Evolutionary conservation across 352 stramenopile species (phyloP).

Genomic region (Thraustochytrium striatum): DNA sequence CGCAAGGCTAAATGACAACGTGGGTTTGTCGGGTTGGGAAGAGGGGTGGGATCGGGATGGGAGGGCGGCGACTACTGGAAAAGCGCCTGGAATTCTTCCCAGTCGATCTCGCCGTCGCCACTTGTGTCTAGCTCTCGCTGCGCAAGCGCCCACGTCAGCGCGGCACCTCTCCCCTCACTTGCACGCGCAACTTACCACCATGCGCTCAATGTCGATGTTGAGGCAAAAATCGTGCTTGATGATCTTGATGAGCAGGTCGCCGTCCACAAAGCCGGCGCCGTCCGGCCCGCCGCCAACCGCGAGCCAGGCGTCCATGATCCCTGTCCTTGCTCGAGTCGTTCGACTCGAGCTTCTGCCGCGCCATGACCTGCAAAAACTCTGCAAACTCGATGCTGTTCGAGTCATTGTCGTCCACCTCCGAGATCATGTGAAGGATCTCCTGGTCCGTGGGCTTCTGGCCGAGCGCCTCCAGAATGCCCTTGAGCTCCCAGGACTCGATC

Average conservation of each 20-base stretch:
- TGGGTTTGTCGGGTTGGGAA: no score
- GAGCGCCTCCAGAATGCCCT: slow-evolving; percentile 90
- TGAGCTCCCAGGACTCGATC: slow-evolving; percentile 93
- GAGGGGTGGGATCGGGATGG: no score
- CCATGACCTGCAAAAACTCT: slow-evolving; percentile 94
- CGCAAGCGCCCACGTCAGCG: no score
- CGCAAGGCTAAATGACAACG: no score
- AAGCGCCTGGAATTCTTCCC: slow-evolving; percentile 22
- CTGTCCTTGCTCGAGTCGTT: slow-evolving; percentile 72
- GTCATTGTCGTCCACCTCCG: slow-evolving; percentile 79
- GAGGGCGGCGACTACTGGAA: no score
- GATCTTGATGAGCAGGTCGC: slow-evolving; percentile 71
- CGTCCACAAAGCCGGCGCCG: slow-evolving; percentile 41
- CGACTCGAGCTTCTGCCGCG: slow-evolving; percentile 87
- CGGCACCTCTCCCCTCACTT: no score
- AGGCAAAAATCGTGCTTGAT: slow-evolving; percentile 88
- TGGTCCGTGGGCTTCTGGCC: slow-evolving; percentile 93
- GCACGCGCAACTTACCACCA: slow-evolving; percentile 90
- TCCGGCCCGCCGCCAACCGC: slow-evolving; percentile 65
- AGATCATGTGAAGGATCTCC: slow-evolving; percentile 95
- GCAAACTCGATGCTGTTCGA: slow-evolving; percentile 87
- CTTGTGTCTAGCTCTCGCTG: slow-evolving; percentile 17
- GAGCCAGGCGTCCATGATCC: slow-evolving; percentile 77
- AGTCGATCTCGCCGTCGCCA: slow-evolving; percentile 27
- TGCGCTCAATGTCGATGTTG: slow-evolving; percentile 91